Base-by-base conservation (phyloP, 257 asterid species). In the Cordia subcordata region DNA sequence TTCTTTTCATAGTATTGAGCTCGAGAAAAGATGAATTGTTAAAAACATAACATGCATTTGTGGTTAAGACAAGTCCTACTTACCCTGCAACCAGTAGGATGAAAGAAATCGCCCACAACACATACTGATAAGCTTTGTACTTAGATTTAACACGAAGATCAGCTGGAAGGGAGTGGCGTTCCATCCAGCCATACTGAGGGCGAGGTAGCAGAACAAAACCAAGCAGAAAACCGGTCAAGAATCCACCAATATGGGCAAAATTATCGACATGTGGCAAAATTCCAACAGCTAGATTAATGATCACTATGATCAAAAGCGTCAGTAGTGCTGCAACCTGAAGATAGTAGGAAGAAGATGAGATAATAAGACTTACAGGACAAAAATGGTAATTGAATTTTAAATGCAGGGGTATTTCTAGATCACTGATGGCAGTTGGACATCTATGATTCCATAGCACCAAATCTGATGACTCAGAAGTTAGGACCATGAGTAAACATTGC, bases 161-260 rank as follows among this genome's bases (percentile, higher is more conserved):
- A 20, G 77, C 68, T 0, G 95, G 88, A 37, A 68, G 74, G 52
- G 64, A 82, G 55, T 64, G 78, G 35, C 94, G 85, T 61, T 77
- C 88, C 8, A 82, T 55, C 98, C 96, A 91, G 56, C 93, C 98
- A 14, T 85, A 83, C 64, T 85, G 98, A 22, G 98, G 98, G 44
- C 83, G 95, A 11, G 88, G 87, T 44, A 92, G 71, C 61, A 92
- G 69, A 57, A 92, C 61, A 71, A 85, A 85, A 20, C 96, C 98
- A n/a, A 92, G 93, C 38, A 92, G 84, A 44, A 88, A 67, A 15
- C 98, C 98, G 5, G 93, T 70, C 64, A 86, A 60, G 72, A 92
- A 92, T 58, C 98, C 98, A 60, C 98, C 98, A 21, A 88, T 86
- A 68, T 88, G 96, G 21, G 95, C 94, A 60, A 88, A 88, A 73